Evolutionary conservation across 2,329 filamentous ascomycete genomes (phyloP).

Genomic region (Trichoderma pleuroti): DNA sequence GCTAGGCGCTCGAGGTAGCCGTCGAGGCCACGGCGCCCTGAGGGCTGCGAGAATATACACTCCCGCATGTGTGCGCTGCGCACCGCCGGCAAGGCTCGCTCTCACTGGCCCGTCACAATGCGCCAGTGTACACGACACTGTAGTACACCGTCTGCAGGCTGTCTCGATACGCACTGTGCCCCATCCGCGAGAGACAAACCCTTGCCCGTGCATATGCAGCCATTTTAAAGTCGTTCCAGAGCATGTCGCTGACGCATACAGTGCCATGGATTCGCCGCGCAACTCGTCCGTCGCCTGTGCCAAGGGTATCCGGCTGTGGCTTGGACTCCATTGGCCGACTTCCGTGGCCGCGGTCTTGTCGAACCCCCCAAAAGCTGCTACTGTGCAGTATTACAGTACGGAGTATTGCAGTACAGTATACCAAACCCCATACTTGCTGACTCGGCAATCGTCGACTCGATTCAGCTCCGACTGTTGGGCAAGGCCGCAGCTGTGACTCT

Average conservation of each 20-base stretch:
- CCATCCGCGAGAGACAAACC: background rate
- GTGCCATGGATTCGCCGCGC: background rate
- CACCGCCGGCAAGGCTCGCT: background rate
- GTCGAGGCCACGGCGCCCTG: background rate
- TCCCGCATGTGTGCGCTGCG: background rate
- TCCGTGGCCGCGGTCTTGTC: background rate
- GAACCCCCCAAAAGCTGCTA: background rate
- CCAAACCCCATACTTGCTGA: background rate
- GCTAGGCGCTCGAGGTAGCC: background rate
- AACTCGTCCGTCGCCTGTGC: background rate
- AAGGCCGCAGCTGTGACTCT: background rate
- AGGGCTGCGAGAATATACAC: background rate
- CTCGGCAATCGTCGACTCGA: background rate
- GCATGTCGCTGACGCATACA: background rate
- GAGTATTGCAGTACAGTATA: too few relatives aligned
- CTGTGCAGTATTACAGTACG: too few relatives aligned
- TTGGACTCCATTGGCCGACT: background rate
- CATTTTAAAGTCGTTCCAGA: constrained; percentile 13
- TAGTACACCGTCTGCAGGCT: background rate
- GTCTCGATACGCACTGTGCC: background rate
- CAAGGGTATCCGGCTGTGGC: background rate
- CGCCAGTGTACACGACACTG: background rate
- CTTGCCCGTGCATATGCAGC: constrained; percentile 16
- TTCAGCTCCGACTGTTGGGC: background rate
- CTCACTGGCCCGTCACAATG: background rate